Conservation (phyloP, 164 flowering plant genomes). For the grape (Vitis vinifera) region DNA sequence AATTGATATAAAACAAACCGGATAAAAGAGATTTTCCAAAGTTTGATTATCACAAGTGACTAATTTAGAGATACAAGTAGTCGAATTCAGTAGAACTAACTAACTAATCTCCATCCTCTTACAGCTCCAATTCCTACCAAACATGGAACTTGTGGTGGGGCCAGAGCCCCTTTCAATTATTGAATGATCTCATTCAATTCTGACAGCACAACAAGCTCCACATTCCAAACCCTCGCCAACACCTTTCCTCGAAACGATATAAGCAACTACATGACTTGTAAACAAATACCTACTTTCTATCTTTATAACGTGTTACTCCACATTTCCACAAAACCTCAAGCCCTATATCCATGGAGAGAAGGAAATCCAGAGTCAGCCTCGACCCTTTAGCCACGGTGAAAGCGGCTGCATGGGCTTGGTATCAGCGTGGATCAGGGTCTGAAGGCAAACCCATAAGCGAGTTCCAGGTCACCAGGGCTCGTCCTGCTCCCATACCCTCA, state of each 20-base stretch:
- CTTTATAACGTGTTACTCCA: slow-evolving; percentile 12
- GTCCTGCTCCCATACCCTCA: slow-evolving; percentile 28
- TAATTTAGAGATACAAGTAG: too few relatives aligned
- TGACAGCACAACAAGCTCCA: background rate
- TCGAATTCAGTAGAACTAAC: too few relatives aligned
- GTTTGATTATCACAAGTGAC: too few relatives aligned
- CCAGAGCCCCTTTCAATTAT: background rate
- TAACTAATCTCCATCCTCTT: background rate
- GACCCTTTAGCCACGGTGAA: slow-evolving; percentile 41
- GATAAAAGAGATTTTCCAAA: too few relatives aligned
- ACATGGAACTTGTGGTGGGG: background rate
- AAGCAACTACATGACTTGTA: background rate
- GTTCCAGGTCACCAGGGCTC: slow-evolving; percentile 21
- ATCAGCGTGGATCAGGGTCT: slow-evolving; percentile 51
- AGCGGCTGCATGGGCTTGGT: slow-evolving; percentile 87
- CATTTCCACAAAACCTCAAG: slow-evolving; percentile 6
- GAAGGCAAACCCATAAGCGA: slow-evolving; percentile 34
- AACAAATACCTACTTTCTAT: background rate
- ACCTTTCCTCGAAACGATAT: background rate
- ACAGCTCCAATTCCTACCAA: slow-evolving; percentile 7
- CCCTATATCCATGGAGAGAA: slow-evolving; percentile 20
- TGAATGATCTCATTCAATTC: slow-evolving; percentile 6
- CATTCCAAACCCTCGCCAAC: background rate
- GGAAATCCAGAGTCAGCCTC: slow-evolving; percentile 3
- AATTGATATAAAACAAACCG: too few relatives aligned